A percentile compares a stretch with the other conserved stretches of the same genome.
These are phyloP conservation scores for Tilletia indica DNA, from an alignment of 1,284 basidiomycete genomes.

Conservation along the genomic window DNA sequence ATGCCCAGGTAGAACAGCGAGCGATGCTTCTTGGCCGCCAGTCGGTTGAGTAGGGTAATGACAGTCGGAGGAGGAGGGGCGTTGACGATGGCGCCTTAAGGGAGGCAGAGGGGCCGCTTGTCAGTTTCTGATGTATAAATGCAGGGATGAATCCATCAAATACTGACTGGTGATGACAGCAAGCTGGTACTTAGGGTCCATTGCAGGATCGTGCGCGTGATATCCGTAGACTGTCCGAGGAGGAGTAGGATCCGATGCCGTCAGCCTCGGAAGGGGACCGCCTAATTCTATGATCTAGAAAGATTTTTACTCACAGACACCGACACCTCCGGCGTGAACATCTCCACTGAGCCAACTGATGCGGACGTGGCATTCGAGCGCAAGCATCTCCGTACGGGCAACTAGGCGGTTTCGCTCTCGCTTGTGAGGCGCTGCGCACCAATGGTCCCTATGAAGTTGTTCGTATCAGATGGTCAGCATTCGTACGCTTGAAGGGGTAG, in stretches of 20 bases:
- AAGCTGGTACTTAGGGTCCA: slow-evolving; percentile 50
- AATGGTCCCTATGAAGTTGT: slow-evolving; percentile 65
- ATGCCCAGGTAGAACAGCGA: slow-evolving; percentile 57
- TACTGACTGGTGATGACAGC: slow-evolving; percentile 44
- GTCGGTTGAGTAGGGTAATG: slow-evolving; percentile 73
- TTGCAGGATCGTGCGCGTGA: slow-evolving; percentile 37
- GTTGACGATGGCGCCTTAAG: slow-evolving; percentile 49
- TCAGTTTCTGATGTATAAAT: neutral
- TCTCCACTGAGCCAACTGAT: slow-evolving; percentile 51
- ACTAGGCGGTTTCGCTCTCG: slow-evolving; percentile 88
- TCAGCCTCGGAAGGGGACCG: too few relatives aligned
- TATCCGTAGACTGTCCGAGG: slow-evolving; percentile 21
- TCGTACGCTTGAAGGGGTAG: neutral
- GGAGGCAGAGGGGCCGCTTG: neutral
- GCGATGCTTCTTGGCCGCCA: slow-evolving; percentile 77
- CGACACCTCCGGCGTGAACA: slow-evolving; percentile 49
- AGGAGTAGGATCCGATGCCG: too few relatives aligned
- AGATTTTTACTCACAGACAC: slow-evolving; percentile 26
- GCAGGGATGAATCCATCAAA: neutral
- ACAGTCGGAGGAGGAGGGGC: slow-evolving; percentile 72
- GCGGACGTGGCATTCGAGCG: slow-evolving; percentile 43
- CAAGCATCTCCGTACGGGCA: slow-evolving; percentile 60
- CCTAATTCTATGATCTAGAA: too few relatives aligned
- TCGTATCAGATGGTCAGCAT: slow-evolving; percentile 43
- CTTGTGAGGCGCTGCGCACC: slow-evolving; percentile 64